phyloP scores from a whole-genome alignment of 306 rosid species.

The Sicyos edulis region DNA sequence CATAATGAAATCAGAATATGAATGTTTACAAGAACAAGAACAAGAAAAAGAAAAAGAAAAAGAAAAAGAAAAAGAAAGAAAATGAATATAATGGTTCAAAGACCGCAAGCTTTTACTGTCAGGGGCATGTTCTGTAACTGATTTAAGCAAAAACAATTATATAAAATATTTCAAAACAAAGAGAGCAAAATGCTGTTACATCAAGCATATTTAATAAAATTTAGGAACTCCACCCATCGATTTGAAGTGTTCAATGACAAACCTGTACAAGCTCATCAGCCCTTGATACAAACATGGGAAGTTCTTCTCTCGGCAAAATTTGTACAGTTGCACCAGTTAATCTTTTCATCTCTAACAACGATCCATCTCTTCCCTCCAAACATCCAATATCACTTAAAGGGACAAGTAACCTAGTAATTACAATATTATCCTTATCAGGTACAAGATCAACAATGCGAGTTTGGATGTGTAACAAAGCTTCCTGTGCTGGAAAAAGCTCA shows the following conservation, averaged over 20 bases:
- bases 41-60: neutral
- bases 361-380: conserved; percentile 88
- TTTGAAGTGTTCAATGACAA: conserved; percentile 32
- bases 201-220: neutral
- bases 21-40: neutral
- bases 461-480: conserved; percentile 95
- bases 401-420: conserved; percentile 84
- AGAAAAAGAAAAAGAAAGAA: neutral
- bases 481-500: conserved; percentile 97
- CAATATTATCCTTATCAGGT: conserved; percentile 62
- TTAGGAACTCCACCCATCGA: neutral
- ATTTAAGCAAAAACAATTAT: neutral
- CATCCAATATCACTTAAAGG: conserved; percentile 71
- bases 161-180: neutral
- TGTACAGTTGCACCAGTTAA: conserved; percentile 74
- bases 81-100: conserved; percentile 11
- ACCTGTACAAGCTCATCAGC: conserved; percentile 83
- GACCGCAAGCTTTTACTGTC: neutral
- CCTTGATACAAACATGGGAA: conserved; percentile 61
- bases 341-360: conserved; percentile 67
- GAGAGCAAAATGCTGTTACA: neutral
- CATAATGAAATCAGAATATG: neutral
- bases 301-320: conserved; percentile 72
- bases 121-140: neutral
- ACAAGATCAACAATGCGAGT: conserved; percentile 73